Base-by-base conservation (phyloP, 208 protist species). In the Endotrypanum monterogeii region DNA sequence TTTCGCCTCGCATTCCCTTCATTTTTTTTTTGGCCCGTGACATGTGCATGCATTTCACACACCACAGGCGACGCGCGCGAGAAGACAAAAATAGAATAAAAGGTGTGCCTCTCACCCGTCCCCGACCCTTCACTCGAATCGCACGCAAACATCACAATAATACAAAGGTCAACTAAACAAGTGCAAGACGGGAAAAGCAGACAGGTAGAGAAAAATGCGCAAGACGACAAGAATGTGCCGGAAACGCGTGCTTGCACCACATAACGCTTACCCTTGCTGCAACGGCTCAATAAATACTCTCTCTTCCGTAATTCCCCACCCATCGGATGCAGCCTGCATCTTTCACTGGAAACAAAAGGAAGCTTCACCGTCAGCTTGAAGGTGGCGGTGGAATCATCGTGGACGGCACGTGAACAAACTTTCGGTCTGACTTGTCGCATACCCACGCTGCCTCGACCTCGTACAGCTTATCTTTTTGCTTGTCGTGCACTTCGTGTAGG, bases 371-470 rank as follows among this genome's bases (percentile, higher is more conserved):
- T 79, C 52, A 83, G 57, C 52, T 79, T 28, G 76, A 67, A 41
- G 86, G 82, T 51, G 81, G 73, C 46, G 80, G 80, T 28, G 93
- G 87, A 58, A 95, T 85, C 67, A 91, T 63, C 35, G 80, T 67
- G 7, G 55, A 62, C 3, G 78, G 78, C 35, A 96, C 89, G 77
- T 92, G 92, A 78, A 88, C 78, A 72, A 96, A 98, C 67, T 86
- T 89, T 52, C 89, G 87, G 67, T 93, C 76, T 3, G 88, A 89
- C 76, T 88, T 97, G 46, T 98, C 92, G 77, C 97, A 99, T 56
- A 99, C 95, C 98, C 98, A 99, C 66, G 92, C 93, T 60, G 99
- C 90, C 71, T 99, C 98, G 25, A 99, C 83, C 76, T 99, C 97
- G 79, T 99, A 99, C 67, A 98, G 83, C 79, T 99, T 99, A 79